Evolutionary conservation across 306 rosid species (phyloP), one percentile per base, ranked within the genome.

Genomic region (Senna tora): DNA sequence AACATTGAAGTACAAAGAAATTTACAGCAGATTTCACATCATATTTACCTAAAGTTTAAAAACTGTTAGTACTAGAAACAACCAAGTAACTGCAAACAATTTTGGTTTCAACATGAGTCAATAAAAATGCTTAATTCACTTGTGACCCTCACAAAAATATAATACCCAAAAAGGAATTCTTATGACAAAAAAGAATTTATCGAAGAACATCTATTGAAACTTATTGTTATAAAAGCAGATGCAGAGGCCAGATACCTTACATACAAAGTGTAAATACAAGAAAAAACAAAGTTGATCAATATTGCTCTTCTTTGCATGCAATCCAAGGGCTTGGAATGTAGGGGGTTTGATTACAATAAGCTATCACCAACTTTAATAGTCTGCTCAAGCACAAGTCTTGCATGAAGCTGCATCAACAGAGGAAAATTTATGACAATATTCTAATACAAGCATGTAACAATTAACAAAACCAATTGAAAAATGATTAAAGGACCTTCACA

Each of bases 331-430:
- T 11, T 41, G 28, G 30, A 77, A 69, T 62, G 78, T 6, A 49
- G 74, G 62, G 62, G 73, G 57, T 39, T 55, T 65, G 32, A 51
- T 74, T 72, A 79, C 69, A 66, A 53, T 72, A 64, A 81, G 74
- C 85, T 70, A 67, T 79, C 93, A 77, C 88, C 83, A 54, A 77
- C 79, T 67, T 84, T 65, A 68, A 14, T 50, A 59, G 86, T 71
- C 32, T 89, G 93, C 69, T 75, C 86, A 21, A 89, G 77, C 22
- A 88, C 93, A 30, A 81, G 76, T 76, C 84, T 84, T 75, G 86
- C 93, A 36, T 92, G 97, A 79, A 84, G 89, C 96, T 89, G 88
- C 71, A 73, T 72, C 53, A 80, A 68, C 45, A 72, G 65, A 63
- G 69, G 28, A 58, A 72, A 74, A 67, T 60, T 81, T 69, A 60